Conservation (phyloP, 1,284 basidiomycete genomes). For the Cryptococcus sp. region DNA sequence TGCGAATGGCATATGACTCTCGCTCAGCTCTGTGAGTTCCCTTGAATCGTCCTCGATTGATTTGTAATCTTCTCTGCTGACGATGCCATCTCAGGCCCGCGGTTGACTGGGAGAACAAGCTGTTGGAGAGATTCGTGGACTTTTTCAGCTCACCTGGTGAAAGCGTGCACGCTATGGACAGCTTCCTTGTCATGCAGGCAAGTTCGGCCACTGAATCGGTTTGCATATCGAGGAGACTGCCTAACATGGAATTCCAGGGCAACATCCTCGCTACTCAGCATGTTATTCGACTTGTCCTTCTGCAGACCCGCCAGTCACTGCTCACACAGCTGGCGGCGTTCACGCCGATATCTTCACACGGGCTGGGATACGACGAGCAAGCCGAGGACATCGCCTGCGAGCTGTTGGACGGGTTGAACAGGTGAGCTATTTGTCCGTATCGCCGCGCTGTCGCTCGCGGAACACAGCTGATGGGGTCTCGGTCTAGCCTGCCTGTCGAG, state of each 20-base stretch:
- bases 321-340: constrained; percentile 28
- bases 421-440: constrained; percentile 2
- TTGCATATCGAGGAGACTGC: not conserved
- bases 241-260: constrained; percentile 14
- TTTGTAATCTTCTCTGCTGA: not conserved
- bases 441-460: no score
- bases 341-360: constrained; percentile 32
- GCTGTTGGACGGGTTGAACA: constrained; percentile 41
- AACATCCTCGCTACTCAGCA: constrained; percentile 47
- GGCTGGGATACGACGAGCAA: constrained; percentile 24
- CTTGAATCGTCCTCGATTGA: not conserved
- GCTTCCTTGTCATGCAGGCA: constrained; percentile 41
- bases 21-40: constrained; percentile 24
- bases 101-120: constrained; percentile 39
- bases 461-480: not conserved
- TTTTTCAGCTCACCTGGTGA: constrained; percentile 29
- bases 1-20: constrained; percentile 31
- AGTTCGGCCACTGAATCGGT: not conserved
- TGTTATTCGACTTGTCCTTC: constrained; percentile 37
- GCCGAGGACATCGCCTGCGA: constrained; percentile 43
- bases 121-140: constrained; percentile 31
- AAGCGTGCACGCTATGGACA: constrained; percentile 28
- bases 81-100: constrained; percentile 21
- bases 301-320: constrained; percentile 37
- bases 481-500: constrained; percentile 34